Evolutionary conservation across 2,329 filamentous ascomycete species (phyloP).

Genomic region (Tolypocladium album): DNA sequence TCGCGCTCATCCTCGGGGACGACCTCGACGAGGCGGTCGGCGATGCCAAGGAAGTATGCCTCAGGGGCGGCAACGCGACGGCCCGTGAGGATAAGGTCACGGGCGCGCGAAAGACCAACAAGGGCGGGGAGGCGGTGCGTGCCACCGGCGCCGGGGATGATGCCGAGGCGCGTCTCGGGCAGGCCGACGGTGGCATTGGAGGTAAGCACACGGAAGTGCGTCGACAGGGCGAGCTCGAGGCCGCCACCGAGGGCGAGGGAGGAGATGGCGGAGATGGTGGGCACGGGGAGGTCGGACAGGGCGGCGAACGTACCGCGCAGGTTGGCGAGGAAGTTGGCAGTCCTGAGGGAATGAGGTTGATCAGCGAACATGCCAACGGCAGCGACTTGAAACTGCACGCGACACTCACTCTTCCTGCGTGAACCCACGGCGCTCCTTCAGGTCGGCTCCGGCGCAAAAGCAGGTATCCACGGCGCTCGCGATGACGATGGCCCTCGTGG

Average conservation of each 20-base stretch:
- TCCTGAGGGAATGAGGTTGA: conserved; percentile 38
- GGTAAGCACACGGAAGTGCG: conserved; percentile 78
- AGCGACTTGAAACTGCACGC: background rate
- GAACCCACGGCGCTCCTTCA: conserved; percentile 79
- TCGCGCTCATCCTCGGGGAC: conserved; percentile 41
- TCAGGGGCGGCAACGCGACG: conserved; percentile 74
- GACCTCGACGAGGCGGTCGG: conserved; percentile 81
- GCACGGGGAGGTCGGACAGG: conserved; percentile 68
- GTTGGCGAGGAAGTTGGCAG: conserved; percentile 62
- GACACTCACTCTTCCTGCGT: conserved; percentile 59
- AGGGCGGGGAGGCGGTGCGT: conserved; percentile 78
- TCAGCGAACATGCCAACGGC: background rate
- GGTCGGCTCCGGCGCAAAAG: conserved; percentile 90
- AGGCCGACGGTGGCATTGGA: conserved; percentile 71
- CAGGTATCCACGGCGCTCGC: conserved; percentile 75
- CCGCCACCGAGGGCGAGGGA: conserved; percentile 86
- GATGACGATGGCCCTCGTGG: conserved; percentile 72
- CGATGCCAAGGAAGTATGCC: conserved; percentile 84
- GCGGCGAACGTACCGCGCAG: conserved; percentile 67
- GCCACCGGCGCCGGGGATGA: conserved; percentile 89
- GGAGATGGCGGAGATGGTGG: conserved; percentile 80
- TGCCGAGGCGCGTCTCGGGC: conserved; percentile 85
- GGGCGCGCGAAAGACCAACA: conserved; percentile 70
- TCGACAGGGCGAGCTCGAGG: conserved; percentile 82
- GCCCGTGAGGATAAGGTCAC: conserved; percentile 84